Conservation (phyloP, 805 yeast species). For the Starmerella ratchasimensis region DNA sequence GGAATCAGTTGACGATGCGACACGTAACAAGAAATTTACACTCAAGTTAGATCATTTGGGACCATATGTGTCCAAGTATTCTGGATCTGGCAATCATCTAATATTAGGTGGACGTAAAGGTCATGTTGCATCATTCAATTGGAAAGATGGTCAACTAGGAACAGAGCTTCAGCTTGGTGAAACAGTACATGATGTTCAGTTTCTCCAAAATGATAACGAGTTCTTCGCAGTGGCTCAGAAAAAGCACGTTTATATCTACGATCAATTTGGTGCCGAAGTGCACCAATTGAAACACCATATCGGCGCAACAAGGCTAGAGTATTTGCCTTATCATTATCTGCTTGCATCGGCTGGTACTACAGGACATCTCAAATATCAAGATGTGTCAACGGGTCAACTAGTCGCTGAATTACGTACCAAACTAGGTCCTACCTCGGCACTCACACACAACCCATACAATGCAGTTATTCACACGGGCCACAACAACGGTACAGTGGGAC, state of each 20-base stretch:
- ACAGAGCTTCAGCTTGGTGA: slow-evolving; percentile 79
- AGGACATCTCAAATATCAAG: slow-evolving; percentile 83
- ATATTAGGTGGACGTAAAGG: slow-evolving; percentile 84
- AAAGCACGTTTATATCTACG: slow-evolving; percentile 84
- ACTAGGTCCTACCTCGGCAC: slow-evolving; percentile 75
- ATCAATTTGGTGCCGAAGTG: slow-evolving; percentile 77
- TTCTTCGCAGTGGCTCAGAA: slow-evolving; percentile 95
- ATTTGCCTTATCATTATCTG: slow-evolving; percentile 82
- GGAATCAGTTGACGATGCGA: slow-evolving; percentile 59
- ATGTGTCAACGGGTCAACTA: slow-evolving; percentile 80
- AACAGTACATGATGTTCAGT: slow-evolving; percentile 80
- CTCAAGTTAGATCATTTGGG: slow-evolving; percentile 66
- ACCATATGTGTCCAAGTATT: slow-evolving; percentile 67
- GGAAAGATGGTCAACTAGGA: slow-evolving; percentile 74
- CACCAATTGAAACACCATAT: slow-evolving; percentile 85
- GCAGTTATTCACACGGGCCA: slow-evolving; percentile 92
- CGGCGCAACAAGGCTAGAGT: slow-evolving; percentile 70
- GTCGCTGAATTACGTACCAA: slow-evolving; percentile 77
- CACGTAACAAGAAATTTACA: slow-evolving; percentile 61
- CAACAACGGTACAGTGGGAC: slow-evolving; percentile 76
- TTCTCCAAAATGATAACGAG: slow-evolving; percentile 72
- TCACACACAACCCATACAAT: slow-evolving; percentile 90
- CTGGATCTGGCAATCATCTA: slow-evolving; percentile 76
- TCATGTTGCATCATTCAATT: slow-evolving; percentile 89
- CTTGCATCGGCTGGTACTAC: slow-evolving; percentile 80